Base-by-base conservation (phyloP, 2,329 filamentous ascomycete species). In the Ophiocordyceps camponoti-rufipedis region DNA sequence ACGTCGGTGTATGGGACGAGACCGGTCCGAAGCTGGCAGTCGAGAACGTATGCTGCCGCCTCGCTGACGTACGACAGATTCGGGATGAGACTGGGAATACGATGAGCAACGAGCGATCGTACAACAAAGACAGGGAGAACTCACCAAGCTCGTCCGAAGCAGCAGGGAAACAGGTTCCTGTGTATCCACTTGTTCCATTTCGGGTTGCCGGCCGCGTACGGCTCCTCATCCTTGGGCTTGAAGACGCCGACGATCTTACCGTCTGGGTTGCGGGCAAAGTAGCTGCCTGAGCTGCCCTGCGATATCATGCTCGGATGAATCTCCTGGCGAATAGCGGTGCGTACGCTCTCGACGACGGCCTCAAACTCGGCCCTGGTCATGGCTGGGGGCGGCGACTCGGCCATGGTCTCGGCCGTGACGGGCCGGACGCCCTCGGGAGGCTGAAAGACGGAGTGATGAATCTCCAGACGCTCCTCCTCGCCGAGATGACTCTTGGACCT, bases 121-220 rank as follows among this genome's bases (percentile, higher is more conserved):
- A 29, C 10, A 4, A 28, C 9, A 16, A 28, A 23, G 11, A 19
- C 11, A 16, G 4, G 9, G 8, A 41, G 5, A 32, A 59, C 70
- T 45, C 61, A 78, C 74, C 87, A 96, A 42, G 89, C 88, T 56
- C 91, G 74, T 16, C 91, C 91, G 56, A 98, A 98, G 63, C 85
- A 95, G 66, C 93, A 98, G 9, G 91, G 91, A 54, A 98, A 96
- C 51, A 98, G 61, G 60, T 98, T 98, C 51, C 91, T 75, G 62
- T 98, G 91, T 67, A 98, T 88, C 91, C 91, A 98, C 65, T 98
- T 98, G 54, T 93, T 96, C 89, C 89, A 96, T 62, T 98, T 98
- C 6, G 91, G 91, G 58, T 98, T 98, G 53, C 86, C 83, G 31
- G 85, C 91, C 1, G 91, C 91, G 58, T 95, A 98, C 1, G 91